Base-by-base conservation (phyloP, 1,139 yeast species). In the Candida sanyaensis region DNA sequence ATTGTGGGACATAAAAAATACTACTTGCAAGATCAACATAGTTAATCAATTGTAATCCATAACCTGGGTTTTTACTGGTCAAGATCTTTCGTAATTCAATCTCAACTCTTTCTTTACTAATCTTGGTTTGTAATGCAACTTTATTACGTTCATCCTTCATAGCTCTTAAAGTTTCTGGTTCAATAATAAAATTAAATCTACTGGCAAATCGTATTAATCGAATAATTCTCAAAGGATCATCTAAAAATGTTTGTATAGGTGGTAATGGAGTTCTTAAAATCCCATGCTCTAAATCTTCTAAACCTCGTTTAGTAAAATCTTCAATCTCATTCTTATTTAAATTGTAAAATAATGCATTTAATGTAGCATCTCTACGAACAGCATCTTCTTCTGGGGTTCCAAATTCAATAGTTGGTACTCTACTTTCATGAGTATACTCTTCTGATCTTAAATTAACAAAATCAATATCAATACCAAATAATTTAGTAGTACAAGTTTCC, bases 381-480 rank as follows among this genome's bases (percentile, higher is more conserved):
- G 99, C 97, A 66, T 93, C 99, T 60, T 93, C 89, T 52, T 81
- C 79, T 0, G 98, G 93, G 0, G 98, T 90, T 0, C 99, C 99
- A 60, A 85, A 87, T 55, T 78, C 78, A 45, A 82, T 74, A 1
- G 73, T 65, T 0, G 99, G 99, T 21, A 93, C 90, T 47, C 99
- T 71, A 50, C 96, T 87, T 41, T 85, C 86, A 23, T 77, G 80
- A 0, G 96, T 83, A 61, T 93, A 95, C 59, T 82, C 87, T 61
- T 95, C 99, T 37, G 87, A 84, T 53, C 99, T 73, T 53, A 93
- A 72, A 63, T 93, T 93, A 45, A 95, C 99, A 65, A 93, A 90
- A 67, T 93, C 99, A 44, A 93, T 81, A 58, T 90, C 97, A 27
- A 86, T 66, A 0, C 85, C 96, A 62, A 79, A 88, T 21, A 93